Evolutionary conservation across 768 basidiomycete species (phyloP).

Genomic region (Cytidiella melzeri): DNA sequence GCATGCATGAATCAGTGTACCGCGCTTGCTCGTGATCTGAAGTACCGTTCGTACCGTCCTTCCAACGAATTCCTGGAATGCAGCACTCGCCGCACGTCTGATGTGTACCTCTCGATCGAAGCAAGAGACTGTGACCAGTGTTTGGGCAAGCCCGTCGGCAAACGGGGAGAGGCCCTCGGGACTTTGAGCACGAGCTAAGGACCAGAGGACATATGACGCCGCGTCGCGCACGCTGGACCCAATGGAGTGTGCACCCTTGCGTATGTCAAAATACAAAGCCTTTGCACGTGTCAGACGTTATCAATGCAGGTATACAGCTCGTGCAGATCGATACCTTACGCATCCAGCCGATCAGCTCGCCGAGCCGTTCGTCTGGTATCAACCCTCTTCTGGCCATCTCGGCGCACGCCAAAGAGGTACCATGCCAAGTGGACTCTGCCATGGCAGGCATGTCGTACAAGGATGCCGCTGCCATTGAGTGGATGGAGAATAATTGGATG

Average conservation of each 20-base stretch:
- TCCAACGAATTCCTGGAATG: constrained; percentile 96
- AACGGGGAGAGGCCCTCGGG: constrained; percentile 51
- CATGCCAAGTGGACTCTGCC: constrained; percentile 92
- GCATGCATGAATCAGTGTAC: not conserved
- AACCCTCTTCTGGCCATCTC: constrained; percentile 86
- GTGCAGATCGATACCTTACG: constrained; percentile 59
- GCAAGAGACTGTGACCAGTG: constrained; percentile 72
- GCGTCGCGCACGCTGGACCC: constrained; percentile 94
- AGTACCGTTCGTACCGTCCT: constrained; percentile 58
- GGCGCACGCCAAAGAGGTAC: constrained; percentile 85
- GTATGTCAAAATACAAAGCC: constrained; percentile 90
- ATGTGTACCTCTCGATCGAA: constrained; percentile 95
- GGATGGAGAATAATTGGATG: constrained; percentile 69
- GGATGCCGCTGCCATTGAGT: constrained; percentile 56
- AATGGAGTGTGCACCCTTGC: constrained; percentile 88
- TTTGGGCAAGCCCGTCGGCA: constrained; percentile 58
- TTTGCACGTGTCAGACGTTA: constrained; percentile 23
- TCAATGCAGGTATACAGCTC: not conserved
- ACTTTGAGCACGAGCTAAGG: constrained; percentile 77
- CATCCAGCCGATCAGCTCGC: constrained; percentile 70
- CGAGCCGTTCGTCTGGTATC: constrained; percentile 49
- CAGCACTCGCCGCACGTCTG: constrained; percentile 91
- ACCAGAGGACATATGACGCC: constrained; percentile 92
- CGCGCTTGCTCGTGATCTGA: not conserved
- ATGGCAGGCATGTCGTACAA: constrained; percentile 68